Base-by-base conservation (phyloP, 2,329 filamentous ascomycete genomes). In the Cryphonectria carpinicola region DNA sequence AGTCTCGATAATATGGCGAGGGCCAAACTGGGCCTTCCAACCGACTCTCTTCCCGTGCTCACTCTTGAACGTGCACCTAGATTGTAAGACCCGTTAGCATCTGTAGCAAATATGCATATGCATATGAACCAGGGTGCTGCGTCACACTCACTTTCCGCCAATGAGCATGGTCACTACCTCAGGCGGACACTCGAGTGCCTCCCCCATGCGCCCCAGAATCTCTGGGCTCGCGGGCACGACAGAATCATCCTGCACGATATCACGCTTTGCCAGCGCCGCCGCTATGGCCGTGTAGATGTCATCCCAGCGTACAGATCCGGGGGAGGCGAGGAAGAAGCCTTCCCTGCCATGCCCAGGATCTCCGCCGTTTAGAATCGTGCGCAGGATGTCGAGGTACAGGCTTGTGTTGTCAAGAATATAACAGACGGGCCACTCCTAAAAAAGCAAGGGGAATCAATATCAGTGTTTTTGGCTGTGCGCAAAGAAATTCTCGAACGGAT, bases 301-400 rank as follows among this genome's bases (percentile, higher is more conserved):
- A 22, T 83, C 78, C 86, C 86, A 89, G 0, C 79, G 80, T 5
- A 88, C 77, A 25, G 77, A 81, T 0, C 86, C 86, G 0, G 84
- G 77, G 0, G 84, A 74, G 0, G 85, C 86, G 10, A 88, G 81
- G 73, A 85, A 88, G 73, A 84, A 87, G 0, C 86, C 86, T 1
- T 82, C 78, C 67, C 79, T 81, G 0, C 84, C 84, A 65, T 82
- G 71, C 2, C 76, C 80, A 0, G 80, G 77, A 5, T 81, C 76
- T 17, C 79, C 75, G 0, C 77, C 81, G 1, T 72, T 73, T 2
- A 88, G 73, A 17, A 88, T 87, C 2, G 76, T 78, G 1, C 79
- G 78, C 8, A 87, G 74, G 0, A 88, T 77, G 3, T 81, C 75
- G 1, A 87, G 65, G 67, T 87, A 88, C 0, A 88, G 73, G 0